These are phyloP conservation scores for Ophioceras dolichostomum DNA, from an alignment of 2,329 filamentous ascomycete species.

Conservation along the genomic window DNA sequence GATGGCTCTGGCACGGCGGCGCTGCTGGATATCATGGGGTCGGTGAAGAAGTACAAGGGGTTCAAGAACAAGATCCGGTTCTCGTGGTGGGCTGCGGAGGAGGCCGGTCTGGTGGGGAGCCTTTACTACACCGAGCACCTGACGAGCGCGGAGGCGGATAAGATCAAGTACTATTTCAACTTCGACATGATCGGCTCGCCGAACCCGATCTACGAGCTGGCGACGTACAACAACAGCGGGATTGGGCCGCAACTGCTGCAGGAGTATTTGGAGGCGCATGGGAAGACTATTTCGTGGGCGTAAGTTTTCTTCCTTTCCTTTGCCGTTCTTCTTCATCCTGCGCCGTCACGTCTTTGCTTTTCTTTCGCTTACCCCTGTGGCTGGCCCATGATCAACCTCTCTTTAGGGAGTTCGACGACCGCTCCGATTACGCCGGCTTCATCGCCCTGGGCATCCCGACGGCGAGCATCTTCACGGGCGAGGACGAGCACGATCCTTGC, in stretches of 20 bases:
- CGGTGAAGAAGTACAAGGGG: slow-evolving; percentile 7
- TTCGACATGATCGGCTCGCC: slow-evolving; percentile 28
- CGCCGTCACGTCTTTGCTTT: neutral
- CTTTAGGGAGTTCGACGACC: slow-evolving; percentile 43
- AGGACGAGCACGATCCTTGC: slow-evolving; percentile 25
- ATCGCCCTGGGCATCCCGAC: slow-evolving; percentile 40
- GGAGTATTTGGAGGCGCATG: slow-evolving; percentile 17
- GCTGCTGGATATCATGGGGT: slow-evolving; percentile 11
- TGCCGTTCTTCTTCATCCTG: neutral
- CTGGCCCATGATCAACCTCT: no score
- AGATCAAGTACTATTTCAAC: slow-evolving; percentile 25
- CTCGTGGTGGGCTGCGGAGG: slow-evolving; percentile 13
- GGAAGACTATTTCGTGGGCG: slow-evolving; percentile 14
- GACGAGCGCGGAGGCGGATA: slow-evolving; percentile 15
- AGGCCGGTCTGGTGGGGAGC: slow-evolving; percentile 7
- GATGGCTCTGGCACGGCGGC: slow-evolving; percentile 11
- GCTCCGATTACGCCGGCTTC: slow-evolving; percentile 49
- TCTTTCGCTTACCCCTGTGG: neutral
- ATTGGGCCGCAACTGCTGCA: slow-evolving; percentile 21
- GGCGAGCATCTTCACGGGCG: slow-evolving; percentile 48
- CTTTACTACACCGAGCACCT: slow-evolving; percentile 22
- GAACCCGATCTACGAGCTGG: slow-evolving; percentile 21
- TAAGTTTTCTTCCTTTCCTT: slow-evolving; percentile 3
- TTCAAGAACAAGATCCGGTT: slow-evolving; percentile 14
- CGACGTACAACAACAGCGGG: slow-evolving; percentile 21